These are phyloP conservation scores for Saturnispora sanitii DNA, from an alignment of 805 yeast species.

Conservation along the genomic window DNA sequence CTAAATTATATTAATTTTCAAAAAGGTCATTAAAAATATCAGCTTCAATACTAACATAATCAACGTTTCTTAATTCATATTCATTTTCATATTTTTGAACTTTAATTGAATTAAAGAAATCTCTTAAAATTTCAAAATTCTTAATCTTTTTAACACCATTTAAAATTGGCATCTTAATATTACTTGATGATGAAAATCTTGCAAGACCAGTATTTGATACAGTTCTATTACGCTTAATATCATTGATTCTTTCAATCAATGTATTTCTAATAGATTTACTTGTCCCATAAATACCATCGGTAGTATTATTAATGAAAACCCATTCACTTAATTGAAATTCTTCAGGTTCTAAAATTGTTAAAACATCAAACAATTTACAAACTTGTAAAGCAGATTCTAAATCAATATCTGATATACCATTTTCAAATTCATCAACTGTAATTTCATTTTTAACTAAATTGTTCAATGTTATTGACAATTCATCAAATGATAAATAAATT, in stretches of 20 bases:
- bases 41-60: slow-evolving; percentile 36
- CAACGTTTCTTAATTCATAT: slow-evolving; percentile 39
- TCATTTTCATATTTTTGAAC: slow-evolving; percentile 55
- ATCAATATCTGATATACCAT: slow-evolving; percentile 21
- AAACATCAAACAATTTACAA: slow-evolving; percentile 69
- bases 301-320: slow-evolving; percentile 66
- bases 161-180: slow-evolving; percentile 35
- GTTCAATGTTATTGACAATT: slow-evolving; percentile 21
- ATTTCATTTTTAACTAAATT: slow-evolving; percentile 2
- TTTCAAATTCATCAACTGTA: slow-evolving; percentile 7
- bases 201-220: not conserved
- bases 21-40: slow-evolving; percentile 52
- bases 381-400: slow-evolving; percentile 41
- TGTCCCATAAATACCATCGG: slow-evolving; percentile 24
- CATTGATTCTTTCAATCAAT: slow-evolving; percentile 27
- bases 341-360: slow-evolving; percentile 59
- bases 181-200: not conserved
- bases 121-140: slow-evolving; percentile 39
- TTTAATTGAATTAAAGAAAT: slow-evolving; percentile 59
- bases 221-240: slow-evolving; percentile 10
- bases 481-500: slow-evolving; percentile 42
- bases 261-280: slow-evolving; percentile 21
- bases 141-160: slow-evolving; percentile 32
- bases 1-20: slow-evolving; percentile 3
- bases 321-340: slow-evolving; percentile 74